Percentiles rank a stretch among this genome's conserved stretches.
These are phyloP conservation scores for Alternaria triticimaculans DNA, from an alignment of 2,329 filamentous ascomycete species.

Conservation along the genomic window DNA sequence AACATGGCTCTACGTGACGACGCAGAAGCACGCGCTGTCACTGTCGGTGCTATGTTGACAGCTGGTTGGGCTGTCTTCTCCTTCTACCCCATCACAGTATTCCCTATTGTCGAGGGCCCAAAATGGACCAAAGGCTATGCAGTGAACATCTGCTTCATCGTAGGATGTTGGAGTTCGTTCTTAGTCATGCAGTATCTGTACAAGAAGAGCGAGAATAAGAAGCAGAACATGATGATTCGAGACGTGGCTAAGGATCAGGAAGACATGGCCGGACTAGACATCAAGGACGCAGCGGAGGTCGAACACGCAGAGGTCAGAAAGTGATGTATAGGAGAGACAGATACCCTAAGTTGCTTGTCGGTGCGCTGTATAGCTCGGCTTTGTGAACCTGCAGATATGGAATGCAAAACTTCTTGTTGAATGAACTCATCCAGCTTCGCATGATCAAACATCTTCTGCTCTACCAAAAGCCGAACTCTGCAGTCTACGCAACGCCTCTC, in stretches of 20 bases:
- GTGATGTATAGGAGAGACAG: slow-evolving; percentile 1
- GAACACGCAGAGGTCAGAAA: slow-evolving; percentile 28
- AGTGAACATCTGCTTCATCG: slow-evolving; percentile 55
- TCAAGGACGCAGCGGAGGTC: slow-evolving; percentile 28
- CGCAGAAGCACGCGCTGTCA: slow-evolving; percentile 58
- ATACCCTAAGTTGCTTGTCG: neutral
- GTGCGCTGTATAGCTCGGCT: neutral
- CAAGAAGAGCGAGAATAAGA: slow-evolving; percentile 38
- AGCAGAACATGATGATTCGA: slow-evolving; percentile 12
- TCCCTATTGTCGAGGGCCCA: slow-evolving; percentile 48
- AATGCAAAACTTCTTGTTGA: neutral
- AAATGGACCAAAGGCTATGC: slow-evolving; percentile 59
- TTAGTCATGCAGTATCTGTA: slow-evolving; percentile 49
- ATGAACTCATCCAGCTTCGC: neutral
- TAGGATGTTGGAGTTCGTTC: slow-evolving; percentile 55
- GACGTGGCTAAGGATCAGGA: slow-evolving; percentile 35
- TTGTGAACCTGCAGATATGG: neutral
- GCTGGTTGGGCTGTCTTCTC: slow-evolving; percentile 45
- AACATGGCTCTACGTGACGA: slow-evolving; percentile 50
- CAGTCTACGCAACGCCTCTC: neutral
- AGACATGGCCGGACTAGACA: slow-evolving; percentile 25
- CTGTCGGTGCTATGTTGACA: slow-evolving; percentile 56
- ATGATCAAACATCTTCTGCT: neutral
- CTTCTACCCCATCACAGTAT: slow-evolving; percentile 46
- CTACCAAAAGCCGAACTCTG: neutral